phyloP scores from a whole-genome alignment of 192 early-diverging fungal genomes.

The Mortierella antarctica region DNA sequence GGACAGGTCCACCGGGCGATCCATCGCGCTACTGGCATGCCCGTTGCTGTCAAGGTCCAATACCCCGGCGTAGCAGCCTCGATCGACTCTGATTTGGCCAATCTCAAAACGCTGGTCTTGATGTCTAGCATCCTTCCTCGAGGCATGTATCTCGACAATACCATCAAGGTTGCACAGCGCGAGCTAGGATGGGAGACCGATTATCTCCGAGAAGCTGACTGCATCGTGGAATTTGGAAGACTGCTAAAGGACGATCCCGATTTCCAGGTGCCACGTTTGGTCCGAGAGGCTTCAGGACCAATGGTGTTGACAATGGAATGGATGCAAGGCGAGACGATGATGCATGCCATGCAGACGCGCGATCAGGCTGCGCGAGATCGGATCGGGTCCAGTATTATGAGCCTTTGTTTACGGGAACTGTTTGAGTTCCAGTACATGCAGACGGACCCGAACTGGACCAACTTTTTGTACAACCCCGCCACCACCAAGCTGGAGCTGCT shows the following conservation, averaged over 20 bases:
- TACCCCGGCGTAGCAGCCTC: conserved; percentile 93
- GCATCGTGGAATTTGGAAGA: conserved; percentile 74
- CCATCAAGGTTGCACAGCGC: conserved; percentile 86
- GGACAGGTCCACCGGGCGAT: conserved; percentile 83
- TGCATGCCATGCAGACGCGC: conserved; percentile 45
- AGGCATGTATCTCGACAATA: conserved; percentile 97
- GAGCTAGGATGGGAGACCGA: conserved; percentile 96
- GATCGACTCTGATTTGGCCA: conserved; percentile 90
- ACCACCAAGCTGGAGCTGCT: conserved; percentile 82
- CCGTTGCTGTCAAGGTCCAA: conserved; percentile 94
- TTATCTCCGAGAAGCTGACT: conserved; percentile 87
- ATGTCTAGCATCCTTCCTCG: conserved; percentile 89
- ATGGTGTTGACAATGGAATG: conserved; percentile 86
- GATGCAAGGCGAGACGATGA: conserved; percentile 79
- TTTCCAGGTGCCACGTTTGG: conserved; percentile 80
- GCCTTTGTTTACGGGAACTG: conserved; percentile 88
- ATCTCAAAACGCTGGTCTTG: conserved; percentile 80
- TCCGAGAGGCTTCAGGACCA: conserved; percentile 72
- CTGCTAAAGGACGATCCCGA: conserved; percentile 69
- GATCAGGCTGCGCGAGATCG: conserved; percentile 53
- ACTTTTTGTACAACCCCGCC: conserved; percentile 87
- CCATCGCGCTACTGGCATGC: conserved; percentile 53
- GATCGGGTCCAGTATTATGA: conserved; percentile 81
- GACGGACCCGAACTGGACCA: conserved; percentile 99
- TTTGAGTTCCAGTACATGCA: conserved; percentile 98